Evolutionary conservation across 202 grass and related monocot species (phyloP).

Genomic region (Bolboschoenoplectus hybrid): DNA sequence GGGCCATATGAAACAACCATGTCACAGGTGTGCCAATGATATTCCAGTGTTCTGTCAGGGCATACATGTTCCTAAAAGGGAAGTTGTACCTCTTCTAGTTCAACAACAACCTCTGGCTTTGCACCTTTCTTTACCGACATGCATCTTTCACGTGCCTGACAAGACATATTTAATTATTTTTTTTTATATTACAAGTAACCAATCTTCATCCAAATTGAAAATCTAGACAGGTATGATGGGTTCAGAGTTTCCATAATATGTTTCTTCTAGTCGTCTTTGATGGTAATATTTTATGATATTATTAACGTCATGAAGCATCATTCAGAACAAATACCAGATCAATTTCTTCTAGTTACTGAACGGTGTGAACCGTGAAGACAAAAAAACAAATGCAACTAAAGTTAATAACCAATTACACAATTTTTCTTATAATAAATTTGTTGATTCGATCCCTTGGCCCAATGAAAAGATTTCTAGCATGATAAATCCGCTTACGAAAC

Average conservation of each 20-base stretch:
- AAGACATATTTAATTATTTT: slow-evolving; percentile 11
- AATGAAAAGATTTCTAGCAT: not conserved
- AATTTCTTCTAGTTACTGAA: not conserved
- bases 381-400: not conserved
- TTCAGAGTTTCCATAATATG: not conserved
- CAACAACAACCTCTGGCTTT: slow-evolving; percentile 45
- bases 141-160: slow-evolving; percentile 50
- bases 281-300: slow-evolving; percentile 12
- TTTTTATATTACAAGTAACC: slow-evolving; percentile 5
- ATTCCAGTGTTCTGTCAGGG: not conserved
- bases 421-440: not conserved
- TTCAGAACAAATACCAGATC: slow-evolving; percentile 6
- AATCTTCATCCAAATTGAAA: not conserved
- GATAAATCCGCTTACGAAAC: not conserved
- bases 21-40: not conserved
- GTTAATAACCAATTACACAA: not conserved
- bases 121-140: slow-evolving; percentile 55
- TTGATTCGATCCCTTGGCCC: not conserved
- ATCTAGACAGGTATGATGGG: not conserved
- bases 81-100: slow-evolving; percentile 49
- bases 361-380: not conserved
- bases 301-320: not conserved
- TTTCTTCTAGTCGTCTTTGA: not conserved
- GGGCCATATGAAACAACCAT: not conserved
- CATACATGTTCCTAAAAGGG: slow-evolving; percentile 19